phyloP scores from a whole-genome alignment of 306 rosid genomes.

The Castanopsis chinensis region DNA sequence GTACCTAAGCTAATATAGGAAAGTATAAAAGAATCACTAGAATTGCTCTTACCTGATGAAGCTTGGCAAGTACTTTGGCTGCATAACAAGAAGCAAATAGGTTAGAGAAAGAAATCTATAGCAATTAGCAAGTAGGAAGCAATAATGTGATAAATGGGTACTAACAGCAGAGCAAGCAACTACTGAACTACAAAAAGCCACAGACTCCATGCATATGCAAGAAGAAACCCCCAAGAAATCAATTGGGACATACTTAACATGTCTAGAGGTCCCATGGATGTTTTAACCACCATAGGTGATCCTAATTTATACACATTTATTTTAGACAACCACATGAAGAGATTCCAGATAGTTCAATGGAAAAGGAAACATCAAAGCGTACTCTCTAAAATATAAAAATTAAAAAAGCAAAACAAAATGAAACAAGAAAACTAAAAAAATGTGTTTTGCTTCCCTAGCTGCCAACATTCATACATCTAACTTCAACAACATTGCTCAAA shows the following conservation, averaged over 20 bases:
- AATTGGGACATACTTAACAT: neutral
- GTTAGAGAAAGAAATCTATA: constrained; percentile 24
- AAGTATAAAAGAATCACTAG: constrained; percentile 5
- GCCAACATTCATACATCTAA: neutral
- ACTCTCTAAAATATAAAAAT: neutral
- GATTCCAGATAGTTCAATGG: neutral
- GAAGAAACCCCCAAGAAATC: neutral
- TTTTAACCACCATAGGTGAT: neutral
- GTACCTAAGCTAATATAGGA: neutral
- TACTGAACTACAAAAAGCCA: neutral
- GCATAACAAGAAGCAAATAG: constrained; percentile 34
- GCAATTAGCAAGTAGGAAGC: neutral
- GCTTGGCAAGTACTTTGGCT: constrained; percentile 93
- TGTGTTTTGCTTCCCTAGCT: neutral
- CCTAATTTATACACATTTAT: neutral
- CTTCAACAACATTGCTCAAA: constrained; percentile 20
- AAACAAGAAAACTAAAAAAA: too few relatives aligned
- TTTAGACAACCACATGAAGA: neutral
- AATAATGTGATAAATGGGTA: neutral
- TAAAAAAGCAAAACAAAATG: neutral
- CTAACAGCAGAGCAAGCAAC: neutral
- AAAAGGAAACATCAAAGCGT: neutral
- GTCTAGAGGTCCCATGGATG: neutral
- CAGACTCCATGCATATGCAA: neutral
- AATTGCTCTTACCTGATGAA: constrained; percentile 64